These are phyloP conservation scores for Ceratocystis colombiana DNA, from an alignment of 2,329 filamentous ascomycete genomes.

Conservation along the genomic window DNA sequence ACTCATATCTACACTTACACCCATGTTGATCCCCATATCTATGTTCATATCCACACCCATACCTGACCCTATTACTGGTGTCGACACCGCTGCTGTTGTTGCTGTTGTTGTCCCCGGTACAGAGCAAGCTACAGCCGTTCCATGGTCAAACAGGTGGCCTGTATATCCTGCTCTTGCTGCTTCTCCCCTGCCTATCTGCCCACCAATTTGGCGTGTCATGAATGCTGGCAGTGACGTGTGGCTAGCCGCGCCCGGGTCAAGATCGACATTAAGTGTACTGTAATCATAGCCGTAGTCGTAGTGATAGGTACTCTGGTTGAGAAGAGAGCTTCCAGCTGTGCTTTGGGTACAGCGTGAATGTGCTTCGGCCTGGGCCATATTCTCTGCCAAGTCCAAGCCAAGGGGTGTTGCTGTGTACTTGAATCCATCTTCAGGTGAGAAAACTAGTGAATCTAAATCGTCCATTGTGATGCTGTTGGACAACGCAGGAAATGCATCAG, in stretches of 20 bases:
- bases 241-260: not conserved
- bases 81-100: not conserved
- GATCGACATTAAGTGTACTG: not conserved
- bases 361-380: not conserved
- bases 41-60: not conserved
- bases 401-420: not conserved
- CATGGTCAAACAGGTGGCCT: constrained; percentile 47
- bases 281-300: constrained; percentile 1
- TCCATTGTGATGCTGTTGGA: not conserved
- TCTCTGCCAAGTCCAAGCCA: not conserved
- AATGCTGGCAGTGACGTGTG: not conserved
- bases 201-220: not conserved
- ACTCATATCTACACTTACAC: not conserved
- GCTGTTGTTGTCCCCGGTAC: not conserved
- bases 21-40: not conserved
- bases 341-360: not conserved
- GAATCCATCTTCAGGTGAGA: not conserved
- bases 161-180: constrained; percentile 37
- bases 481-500: not conserved
- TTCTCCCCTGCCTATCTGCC: not conserved
- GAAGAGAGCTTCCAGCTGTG: not conserved
- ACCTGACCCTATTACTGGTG: not conserved
- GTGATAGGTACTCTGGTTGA: not conserved
- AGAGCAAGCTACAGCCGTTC: constrained; percentile 41
- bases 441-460: not conserved